Evolutionary conservation across 2,329 filamentous ascomycete genomes (phyloP).

Genomic region (Fusarium keratoplasticum): DNA sequence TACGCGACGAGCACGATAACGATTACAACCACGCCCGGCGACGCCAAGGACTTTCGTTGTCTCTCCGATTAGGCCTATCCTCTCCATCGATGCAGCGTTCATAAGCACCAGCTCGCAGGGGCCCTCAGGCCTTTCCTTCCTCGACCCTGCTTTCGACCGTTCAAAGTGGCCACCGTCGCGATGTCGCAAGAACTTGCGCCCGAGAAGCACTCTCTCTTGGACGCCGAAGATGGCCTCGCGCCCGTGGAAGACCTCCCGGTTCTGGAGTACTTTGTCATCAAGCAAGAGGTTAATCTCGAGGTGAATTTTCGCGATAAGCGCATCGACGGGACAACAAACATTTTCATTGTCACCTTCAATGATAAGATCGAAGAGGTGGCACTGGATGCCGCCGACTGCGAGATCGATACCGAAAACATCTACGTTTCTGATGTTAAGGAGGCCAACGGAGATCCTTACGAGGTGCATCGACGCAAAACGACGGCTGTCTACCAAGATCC

Average conservation of each 20-base stretch:
- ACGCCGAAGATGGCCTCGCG: conserved; percentile 48
- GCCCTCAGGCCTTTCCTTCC: conserved; percentile 40
- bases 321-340: conserved; percentile 82
- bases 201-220: conserved; percentile 45
- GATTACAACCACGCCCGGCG: conserved; percentile 1
- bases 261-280: conserved; percentile 69
- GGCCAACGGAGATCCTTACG: conserved; percentile 49
- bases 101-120: conserved; percentile 39
- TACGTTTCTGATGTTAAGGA: conserved; percentile 59
- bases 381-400: conserved; percentile 72
- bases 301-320: conserved; percentile 83
- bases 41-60: not conserved
- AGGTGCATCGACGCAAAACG: conserved; percentile 55
- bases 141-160: conserved; percentile 32
- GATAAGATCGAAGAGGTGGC: conserved; percentile 68
- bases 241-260: conserved; percentile 51
- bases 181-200: conserved; percentile 33
- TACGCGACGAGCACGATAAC: conserved; percentile 18
- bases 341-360: conserved; percentile 77
- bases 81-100: conserved; percentile 39
- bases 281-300: conserved; percentile 91
- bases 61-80: not conserved
- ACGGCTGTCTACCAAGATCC: conserved; percentile 68
- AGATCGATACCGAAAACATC: conserved; percentile 66
- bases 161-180: conserved; percentile 30